Base-by-base conservation (phyloP, 2,329 filamentous ascomycete genomes). In the Aspergillus sp. region DNA sequence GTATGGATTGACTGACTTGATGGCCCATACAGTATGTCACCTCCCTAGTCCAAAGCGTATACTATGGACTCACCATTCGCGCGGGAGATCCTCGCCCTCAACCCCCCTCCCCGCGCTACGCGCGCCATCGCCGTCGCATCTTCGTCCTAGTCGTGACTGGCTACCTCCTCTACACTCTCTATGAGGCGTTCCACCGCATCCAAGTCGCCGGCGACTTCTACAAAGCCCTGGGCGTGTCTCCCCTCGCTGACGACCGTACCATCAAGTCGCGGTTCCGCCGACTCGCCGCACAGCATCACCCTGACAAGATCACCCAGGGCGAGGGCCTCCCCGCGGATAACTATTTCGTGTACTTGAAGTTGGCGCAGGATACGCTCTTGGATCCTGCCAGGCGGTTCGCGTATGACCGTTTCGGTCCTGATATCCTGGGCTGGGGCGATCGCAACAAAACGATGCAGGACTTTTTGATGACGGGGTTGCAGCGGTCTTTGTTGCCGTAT, bases 121-220 rank as follows among this genome's bases (percentile, higher is more conserved):
- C 84, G 63, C 82, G 84, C 58, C 91, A 98, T 79, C 89, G 92
- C 61, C 90, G 90, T 59, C 85, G 87, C 68, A 94, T 97, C 73
- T 88, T 95, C 74, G 89, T 94, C 71, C 81, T 89, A 67, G 91
- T 98, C 69, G 89, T 98, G 54, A 81, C 89, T 52, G 79, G 85
- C 61, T 99, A 98, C 79, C 90, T 98, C 42, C 78, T 89, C 65
- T 97, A 96, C 82, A 96, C 92, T 51, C 87, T 98, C 69, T 95
- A 93, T 79, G 94, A 98, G 78, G 90, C 92, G 69, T 91, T 96
- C 82, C 87, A 90, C 79, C 87, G 91, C 63, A 83, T 96, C 29
- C 89, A 86, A 63, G 80, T 83, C 49, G 80, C 82, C 1, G 87
- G 89, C 18, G 88, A 91, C 75, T 96, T 90, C 79, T 98, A 97